Evolutionary conservation across 768 basidiomycete genomes (phyloP).

Genomic region (Flagelloscypha sp.): DNA sequence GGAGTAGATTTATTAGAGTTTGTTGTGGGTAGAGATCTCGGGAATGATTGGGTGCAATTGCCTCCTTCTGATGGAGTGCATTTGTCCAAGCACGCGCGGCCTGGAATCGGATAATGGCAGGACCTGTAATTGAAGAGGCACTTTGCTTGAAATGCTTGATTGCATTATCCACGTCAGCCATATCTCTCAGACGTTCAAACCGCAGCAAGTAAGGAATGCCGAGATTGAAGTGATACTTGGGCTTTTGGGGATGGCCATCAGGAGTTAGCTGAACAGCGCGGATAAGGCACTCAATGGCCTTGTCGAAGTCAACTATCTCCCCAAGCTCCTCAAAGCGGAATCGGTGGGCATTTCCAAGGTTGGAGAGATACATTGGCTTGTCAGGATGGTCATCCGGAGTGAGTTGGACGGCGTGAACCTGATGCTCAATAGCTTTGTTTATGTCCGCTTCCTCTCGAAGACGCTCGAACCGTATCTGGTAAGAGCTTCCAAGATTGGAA

Average conservation of each 20-base stretch:
- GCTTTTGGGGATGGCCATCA: slow-evolving; percentile 6
- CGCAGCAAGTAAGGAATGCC: slow-evolving; percentile 9
- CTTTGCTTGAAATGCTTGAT: too few species aligned
- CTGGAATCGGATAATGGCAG: too few species aligned
- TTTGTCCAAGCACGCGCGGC: too few species aligned
- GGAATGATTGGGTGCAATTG: too few species aligned
- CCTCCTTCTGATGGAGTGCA: too few species aligned
- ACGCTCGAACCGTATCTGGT: slow-evolving; percentile 6
- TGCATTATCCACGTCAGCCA: slow-evolving; percentile 16
- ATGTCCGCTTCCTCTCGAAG: neutral
- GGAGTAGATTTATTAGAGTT: neutral
- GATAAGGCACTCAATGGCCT: slow-evolving; percentile 13
- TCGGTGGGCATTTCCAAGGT: slow-evolving; percentile 5
- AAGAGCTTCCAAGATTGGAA: slow-evolving; percentile 3
- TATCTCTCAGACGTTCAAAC: slow-evolving; percentile 17
- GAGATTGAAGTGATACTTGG: slow-evolving; percentile 4
- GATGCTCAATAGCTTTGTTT: neutral
- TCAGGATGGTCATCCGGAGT: slow-evolving; percentile 14
- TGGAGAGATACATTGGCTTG: slow-evolving; percentile 12
- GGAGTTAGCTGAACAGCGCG: slow-evolving; percentile 15
- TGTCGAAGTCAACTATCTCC: slow-evolving; percentile 16
- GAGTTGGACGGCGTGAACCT: slow-evolving; percentile 12
- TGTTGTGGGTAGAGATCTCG: slow-evolving; percentile 1
- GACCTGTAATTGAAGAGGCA: too few species aligned
- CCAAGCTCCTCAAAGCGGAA: slow-evolving; percentile 15